Base-by-base conservation (phyloP, 352 stramenopile species). In the Phytophthora colocasiae region DNA sequence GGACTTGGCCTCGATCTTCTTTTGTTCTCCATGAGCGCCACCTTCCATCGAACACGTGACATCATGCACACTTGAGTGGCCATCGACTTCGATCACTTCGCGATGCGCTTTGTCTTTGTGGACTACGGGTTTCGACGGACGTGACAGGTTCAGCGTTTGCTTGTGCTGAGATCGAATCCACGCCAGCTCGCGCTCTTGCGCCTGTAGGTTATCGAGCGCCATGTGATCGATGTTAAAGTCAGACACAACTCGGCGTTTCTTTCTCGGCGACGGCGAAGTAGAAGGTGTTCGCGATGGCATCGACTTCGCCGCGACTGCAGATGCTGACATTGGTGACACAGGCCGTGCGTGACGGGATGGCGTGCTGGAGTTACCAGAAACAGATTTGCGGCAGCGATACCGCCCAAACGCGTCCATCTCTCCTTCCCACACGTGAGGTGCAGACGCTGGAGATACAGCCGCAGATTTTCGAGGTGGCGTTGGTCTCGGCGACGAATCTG, bases 111-210 rank as follows among this genome's bases (percentile, higher is more conserved):
- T 69, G 15, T 12, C 32, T 17, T 68, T 70, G 10, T 53, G 55
- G 8, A 12, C 19, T 46, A 39, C 22, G 49, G 43, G 11, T n/a
- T 60, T 70, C 19, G 29, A 9, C 17, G 17, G 9, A n/a, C n/a
- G 46, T 10, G 39, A 45, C 64, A 7, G 29, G 31, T 31, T 57
- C 49, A 66, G 53, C n/a, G 45, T 45, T n/a, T 66, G 68, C 11
- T 77, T 76, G 22, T 40, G 73, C 45, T 79, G 69, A 29, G 38
- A 56, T 12, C 49, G 60, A 39, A 81, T 71, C 45, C 60, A 67
- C n/a, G 73, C 73, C n/a, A 81, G 24, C 48, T 81, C 73, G 54
- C 66, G 69, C 38, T 81, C 73, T 24, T n/a, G n/a, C n/a, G n/a
- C n/a, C 55, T 81, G 73, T 38, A 81, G 24, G 34, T 79, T 70